A percentile compares a stretch with the other conserved stretches of the same genome.
Conservation (phyloP, 2,329 filamentous ascomycete genomes). For the Aspergillus udagawae region DNA sequence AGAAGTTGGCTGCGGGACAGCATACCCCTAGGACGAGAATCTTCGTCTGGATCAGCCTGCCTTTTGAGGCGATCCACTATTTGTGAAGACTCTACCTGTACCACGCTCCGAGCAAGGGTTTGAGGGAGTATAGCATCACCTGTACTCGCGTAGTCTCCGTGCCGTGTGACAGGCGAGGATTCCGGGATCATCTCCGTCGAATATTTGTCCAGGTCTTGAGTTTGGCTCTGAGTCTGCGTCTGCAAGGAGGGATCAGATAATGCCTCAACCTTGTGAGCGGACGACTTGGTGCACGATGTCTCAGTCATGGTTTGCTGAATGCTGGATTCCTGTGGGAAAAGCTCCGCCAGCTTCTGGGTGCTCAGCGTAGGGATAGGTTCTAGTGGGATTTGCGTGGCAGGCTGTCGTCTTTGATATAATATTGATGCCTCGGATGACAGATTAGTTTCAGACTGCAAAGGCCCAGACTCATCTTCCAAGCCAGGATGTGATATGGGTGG, state of each 20-base stretch:
- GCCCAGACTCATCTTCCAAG: conserved; percentile 21
- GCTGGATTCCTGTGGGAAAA: conserved; percentile 31
- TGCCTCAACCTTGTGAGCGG: conserved; percentile 1
- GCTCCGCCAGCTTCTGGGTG: conserved; percentile 35
- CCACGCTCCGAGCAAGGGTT: conserved; percentile 23
- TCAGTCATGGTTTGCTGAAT: conserved; percentile 10
- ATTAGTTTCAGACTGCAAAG: conserved; percentile 21
- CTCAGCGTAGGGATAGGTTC: conserved; percentile 33
- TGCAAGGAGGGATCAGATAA: conserved; percentile 6
- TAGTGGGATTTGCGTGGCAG: conserved; percentile 34
- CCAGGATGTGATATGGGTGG: conserved; percentile 19
- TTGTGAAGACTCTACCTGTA: conserved; percentile 42
- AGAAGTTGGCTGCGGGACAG: conserved; percentile 35
- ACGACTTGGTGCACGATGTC: conserved; percentile 6
- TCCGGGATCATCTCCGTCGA: conserved; percentile 36
- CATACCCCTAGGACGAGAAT: conserved; percentile 17
- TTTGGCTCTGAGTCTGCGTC: conserved; percentile 19
- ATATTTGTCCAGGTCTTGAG: conserved; percentile 16
- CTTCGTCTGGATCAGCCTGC: conserved; percentile 7
- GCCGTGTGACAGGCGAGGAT: conserved; percentile 32
- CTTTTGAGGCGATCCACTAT: conserved; percentile 24
- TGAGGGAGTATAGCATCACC: conserved; percentile 13
- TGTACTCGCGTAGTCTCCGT: conserved; percentile 8
- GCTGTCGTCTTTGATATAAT: conserved; percentile 34
- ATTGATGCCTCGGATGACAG: conserved; percentile 35